Conservation (phyloP, 257 asterid species). For the Solanum commersonii region DNA sequence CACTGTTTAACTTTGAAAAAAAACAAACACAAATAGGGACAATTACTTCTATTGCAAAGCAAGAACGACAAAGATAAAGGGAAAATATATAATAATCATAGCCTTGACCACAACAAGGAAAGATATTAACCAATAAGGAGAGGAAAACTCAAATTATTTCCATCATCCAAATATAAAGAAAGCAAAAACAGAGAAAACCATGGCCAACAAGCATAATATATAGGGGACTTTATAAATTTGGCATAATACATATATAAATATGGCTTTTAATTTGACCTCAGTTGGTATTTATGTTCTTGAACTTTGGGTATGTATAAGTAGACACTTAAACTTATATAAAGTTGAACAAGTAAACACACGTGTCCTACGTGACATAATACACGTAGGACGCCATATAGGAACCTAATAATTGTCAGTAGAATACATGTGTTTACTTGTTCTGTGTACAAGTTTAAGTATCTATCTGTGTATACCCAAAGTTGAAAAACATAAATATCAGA, state of each 20-base stretch:
- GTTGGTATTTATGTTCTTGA: not conserved
- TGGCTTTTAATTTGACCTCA: not conserved
- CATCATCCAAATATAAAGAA: not conserved
- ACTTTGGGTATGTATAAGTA: not conserved
- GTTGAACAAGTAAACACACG: not conserved
- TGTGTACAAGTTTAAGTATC: not conserved
- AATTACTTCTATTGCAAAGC: not conserved
- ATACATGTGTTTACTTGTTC: not conserved
- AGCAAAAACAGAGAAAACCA: not conserved
- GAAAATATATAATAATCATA: constrained; percentile 7
- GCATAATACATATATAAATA: not conserved
- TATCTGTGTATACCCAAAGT: not conserved
- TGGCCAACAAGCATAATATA: not conserved
- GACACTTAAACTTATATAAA: not conserved
- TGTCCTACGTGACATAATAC: not conserved
- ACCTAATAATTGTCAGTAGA: not conserved
- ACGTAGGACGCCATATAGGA: not conserved
- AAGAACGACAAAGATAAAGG: not conserved
- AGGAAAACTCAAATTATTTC: constrained; percentile 5
- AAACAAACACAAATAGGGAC: not conserved
- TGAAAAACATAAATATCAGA: not conserved
- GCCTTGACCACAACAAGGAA: constrained; percentile 14
- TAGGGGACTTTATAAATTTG: not conserved
- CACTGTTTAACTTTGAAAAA: not conserved
- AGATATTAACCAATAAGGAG: not conserved